A percentile compares a stretch with the other conserved stretches of the same genome.
Evolutionary conservation across 345 rosid species (phyloP).

Genomic region (Acer negundo): DNA sequence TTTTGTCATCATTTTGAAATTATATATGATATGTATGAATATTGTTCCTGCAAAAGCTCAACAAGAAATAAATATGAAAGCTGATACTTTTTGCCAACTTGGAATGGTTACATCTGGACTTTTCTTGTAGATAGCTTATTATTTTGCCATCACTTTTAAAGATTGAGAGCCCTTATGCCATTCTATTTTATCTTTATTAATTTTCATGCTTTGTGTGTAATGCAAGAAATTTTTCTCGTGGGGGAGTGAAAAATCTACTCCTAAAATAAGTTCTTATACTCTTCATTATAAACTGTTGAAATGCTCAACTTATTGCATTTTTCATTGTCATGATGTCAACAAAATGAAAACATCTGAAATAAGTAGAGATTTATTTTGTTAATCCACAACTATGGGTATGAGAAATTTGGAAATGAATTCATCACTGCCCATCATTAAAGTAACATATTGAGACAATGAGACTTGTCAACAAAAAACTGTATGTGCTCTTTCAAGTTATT

Average conservation of each 20-base stretch:
- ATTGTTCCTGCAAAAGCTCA: too few species aligned
- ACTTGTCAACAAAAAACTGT: background rate
- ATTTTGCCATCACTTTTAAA: background rate
- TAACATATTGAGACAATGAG: background rate
- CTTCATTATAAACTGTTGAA: background rate
- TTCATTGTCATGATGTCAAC: background rate
- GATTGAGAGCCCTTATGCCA: background rate
- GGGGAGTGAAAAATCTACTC: background rate
- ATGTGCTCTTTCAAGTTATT: background rate
- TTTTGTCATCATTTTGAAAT: too few species aligned
- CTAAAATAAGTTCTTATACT: too few species aligned
- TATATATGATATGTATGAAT: too few species aligned
- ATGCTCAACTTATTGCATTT: background rate
- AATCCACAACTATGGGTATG: background rate
- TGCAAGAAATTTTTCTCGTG: background rate
- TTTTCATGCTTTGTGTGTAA: background rate
- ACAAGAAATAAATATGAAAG: too few species aligned
- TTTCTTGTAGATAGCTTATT: too few species aligned
- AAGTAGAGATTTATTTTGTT: background rate
- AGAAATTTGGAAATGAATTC: background rate
- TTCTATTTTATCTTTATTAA: background rate
- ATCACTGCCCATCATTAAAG: background rate
- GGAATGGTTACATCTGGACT: too few species aligned
- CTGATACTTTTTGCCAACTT: too few species aligned
- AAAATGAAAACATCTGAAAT: background rate